Evolutionary conservation across 2,329 filamentous ascomycete genomes (phyloP).

Genomic region (Alternaria novae-zelandiae): DNA sequence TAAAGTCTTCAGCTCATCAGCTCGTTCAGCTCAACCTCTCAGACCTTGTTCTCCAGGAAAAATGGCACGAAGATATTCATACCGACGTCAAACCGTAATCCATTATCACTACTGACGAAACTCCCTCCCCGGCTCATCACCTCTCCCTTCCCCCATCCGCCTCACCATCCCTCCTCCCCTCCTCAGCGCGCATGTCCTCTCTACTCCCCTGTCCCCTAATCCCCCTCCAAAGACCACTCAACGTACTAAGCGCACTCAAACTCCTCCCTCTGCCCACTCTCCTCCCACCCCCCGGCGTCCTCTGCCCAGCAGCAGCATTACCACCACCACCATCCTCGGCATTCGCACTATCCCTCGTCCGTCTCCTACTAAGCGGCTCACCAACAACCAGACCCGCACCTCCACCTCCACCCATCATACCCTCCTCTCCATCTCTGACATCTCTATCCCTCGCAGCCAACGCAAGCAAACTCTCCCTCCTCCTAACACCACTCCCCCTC

Average conservation of each 20-base stretch:
- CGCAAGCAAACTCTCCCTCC: not conserved
- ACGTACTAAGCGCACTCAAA: constrained; percentile 33
- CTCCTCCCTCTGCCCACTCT: constrained; percentile 24
- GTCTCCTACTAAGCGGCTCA: constrained; percentile 31
- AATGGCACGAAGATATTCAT: too few relatives aligned
- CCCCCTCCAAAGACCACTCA: constrained; percentile 41
- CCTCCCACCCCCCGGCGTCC: not conserved
- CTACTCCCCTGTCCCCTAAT: constrained; percentile 24
- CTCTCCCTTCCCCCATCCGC: not conserved
- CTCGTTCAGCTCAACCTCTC: too few relatives aligned
- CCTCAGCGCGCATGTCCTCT: constrained; percentile 15
- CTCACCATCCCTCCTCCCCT: not conserved
- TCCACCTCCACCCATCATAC: not conserved
- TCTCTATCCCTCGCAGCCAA: constrained; percentile 7
- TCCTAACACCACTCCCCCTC: constrained; percentile 55
- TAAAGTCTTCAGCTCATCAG: too few relatives aligned
- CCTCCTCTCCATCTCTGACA: constrained; percentile 10
- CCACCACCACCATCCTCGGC: not conserved
- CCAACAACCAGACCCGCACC: constrained; percentile 9
- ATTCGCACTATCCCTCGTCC: constrained; percentile 19
- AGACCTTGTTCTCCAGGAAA: too few relatives aligned
- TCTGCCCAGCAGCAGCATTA: constrained; percentile 4
- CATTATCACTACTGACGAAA: too few relatives aligned
- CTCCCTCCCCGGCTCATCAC: not conserved
- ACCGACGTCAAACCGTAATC: too few relatives aligned